Conservation (phyloP, 192 early-diverging fungal species). For the Chytriomyces confervae region DNA sequence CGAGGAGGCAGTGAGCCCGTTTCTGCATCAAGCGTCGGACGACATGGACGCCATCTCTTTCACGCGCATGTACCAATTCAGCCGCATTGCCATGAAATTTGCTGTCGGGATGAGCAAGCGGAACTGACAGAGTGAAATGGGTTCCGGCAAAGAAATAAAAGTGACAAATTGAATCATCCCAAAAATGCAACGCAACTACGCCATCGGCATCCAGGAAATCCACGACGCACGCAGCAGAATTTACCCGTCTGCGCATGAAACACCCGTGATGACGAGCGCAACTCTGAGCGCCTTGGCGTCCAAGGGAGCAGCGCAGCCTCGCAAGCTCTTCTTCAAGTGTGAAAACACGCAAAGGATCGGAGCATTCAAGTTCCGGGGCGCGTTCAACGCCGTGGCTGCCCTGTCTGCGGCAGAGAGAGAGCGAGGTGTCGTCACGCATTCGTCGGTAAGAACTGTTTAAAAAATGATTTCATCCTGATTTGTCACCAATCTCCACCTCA, state of each 20-base stretch:
- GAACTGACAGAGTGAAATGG: too few species aligned
- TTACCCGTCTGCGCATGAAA: conserved; percentile 40
- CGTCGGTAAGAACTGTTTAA: too few species aligned
- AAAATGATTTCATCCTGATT: too few species aligned
- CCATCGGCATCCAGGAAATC: conserved; percentile 2
- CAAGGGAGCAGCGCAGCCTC: neutral
- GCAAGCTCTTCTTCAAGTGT: conserved; percentile 59
- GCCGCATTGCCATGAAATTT: neutral
- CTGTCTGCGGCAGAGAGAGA: conserved; percentile 22
- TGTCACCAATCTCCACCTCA: too few species aligned
- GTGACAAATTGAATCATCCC: neutral
- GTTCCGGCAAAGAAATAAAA: too few species aligned
- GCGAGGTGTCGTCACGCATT: conserved; percentile 45
- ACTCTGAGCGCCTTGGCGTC: conserved; percentile 40
- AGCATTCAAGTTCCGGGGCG: conserved; percentile 66
- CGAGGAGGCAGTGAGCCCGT: neutral
- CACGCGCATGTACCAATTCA: neutral
- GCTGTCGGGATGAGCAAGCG: neutral
- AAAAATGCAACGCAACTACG: neutral
- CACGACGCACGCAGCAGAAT: conserved; percentile 48
- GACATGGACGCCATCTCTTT: neutral
- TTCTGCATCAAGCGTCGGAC: conserved; percentile 4
- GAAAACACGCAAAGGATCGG: conserved; percentile 46
- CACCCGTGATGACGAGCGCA: conserved; percentile 52
- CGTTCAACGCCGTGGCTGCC: conserved; percentile 52